Percentiles rank a stretch among this genome's conserved stretches.
Evolutionary conservation across 2,329 filamentous ascomycete species (phyloP).

Genomic region (Xylariaceae sp.): DNA sequence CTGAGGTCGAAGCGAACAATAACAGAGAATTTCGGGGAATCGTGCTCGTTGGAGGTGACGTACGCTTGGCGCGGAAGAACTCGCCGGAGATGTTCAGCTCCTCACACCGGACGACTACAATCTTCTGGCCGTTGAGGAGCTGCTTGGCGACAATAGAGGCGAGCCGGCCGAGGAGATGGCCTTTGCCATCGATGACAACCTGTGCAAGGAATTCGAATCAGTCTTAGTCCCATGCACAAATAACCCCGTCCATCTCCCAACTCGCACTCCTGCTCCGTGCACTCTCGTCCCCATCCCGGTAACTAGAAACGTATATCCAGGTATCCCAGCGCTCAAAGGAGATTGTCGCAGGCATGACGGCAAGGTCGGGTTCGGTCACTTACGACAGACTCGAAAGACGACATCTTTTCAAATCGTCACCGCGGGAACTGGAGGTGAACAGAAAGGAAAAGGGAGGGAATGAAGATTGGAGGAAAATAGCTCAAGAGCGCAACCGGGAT

Average conservation of each 20-base stretch:
- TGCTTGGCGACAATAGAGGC: constrained; percentile 98
- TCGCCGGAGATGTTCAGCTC: constrained; percentile 99
- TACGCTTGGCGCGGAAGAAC: constrained; percentile 99
- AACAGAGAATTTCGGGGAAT: constrained; percentile 1
- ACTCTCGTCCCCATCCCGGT: not conserved
- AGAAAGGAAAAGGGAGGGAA: constrained; percentile 24
- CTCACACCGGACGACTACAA: constrained; percentile 97
- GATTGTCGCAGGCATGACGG: constrained; percentile 2
- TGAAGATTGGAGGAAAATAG: constrained; percentile 21
- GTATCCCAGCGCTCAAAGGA: not conserved
- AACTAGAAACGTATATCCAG: not conserved
- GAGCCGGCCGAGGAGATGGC: constrained; percentile 98
- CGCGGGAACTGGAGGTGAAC: constrained; percentile 21
- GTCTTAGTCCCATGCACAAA: constrained; percentile 20
- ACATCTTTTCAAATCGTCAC: constrained; percentile 51
- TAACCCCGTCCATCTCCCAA: too few species aligned
- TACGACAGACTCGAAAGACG: constrained; percentile 66
- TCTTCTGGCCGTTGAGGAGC: constrained; percentile 98
- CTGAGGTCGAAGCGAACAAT: too few species aligned
- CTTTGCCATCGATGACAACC: constrained; percentile 99
- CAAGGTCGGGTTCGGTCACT: constrained; percentile 36
- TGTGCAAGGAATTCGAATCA: constrained; percentile 38
- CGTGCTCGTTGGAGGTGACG: constrained; percentile 43
- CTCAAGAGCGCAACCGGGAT: constrained; percentile 26
- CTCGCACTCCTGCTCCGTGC: too few species aligned